Evolutionary conservation across 257 asterid species (phyloP), one percentile per base, ranked within the genome.

Genomic region (Penstemon eatonii): DNA sequence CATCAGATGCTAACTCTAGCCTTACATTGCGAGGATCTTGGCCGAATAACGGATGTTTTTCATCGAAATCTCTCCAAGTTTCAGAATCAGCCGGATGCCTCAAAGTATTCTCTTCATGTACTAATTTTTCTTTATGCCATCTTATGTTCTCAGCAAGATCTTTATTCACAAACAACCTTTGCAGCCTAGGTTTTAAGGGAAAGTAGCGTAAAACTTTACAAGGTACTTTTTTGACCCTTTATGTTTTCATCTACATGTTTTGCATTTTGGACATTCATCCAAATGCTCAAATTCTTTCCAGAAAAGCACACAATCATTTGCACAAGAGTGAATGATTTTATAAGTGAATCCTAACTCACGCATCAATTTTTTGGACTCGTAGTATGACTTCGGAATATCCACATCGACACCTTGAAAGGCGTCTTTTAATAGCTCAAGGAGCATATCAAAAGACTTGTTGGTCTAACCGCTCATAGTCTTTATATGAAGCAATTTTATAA

Each of bases 21-120:
- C 76, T 42, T 6, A 65, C 68, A 58, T 56, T 64, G 2, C 60
- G 43, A 1, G 68, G 8, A 15, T 70, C 73, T 10, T 0, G 5
- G 25, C 68, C 25, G 1, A 19, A 19, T 19, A 19, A 19, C 25
- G 25, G 25, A 19, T 19, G 25, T 19, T 19, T 19, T 19, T 52
- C 8, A 42, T 64, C 75, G 58, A 75, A 69, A 39, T 47, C 9
- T 44, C 50, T 8, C 73, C 75, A 70, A 6, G 58, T 49, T 8
- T 53, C 25, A 5, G 25, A 8, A 56, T 68, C 65, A 40, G 55
- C 4, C 1, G 50, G 75, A 47, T 63, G 66, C 4, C 66, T 19
- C 50, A 68, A 6, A 1, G 5, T 38, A 8, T 54, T 42, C n/a
- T 53, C 49, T 15, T 67, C 72, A 60, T 60, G 47, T 71, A 66